phyloP scores from a whole-genome alignment of 1,284 basidiomycete genomes.

The Apiotrichum akiyoshidainum region DNA sequence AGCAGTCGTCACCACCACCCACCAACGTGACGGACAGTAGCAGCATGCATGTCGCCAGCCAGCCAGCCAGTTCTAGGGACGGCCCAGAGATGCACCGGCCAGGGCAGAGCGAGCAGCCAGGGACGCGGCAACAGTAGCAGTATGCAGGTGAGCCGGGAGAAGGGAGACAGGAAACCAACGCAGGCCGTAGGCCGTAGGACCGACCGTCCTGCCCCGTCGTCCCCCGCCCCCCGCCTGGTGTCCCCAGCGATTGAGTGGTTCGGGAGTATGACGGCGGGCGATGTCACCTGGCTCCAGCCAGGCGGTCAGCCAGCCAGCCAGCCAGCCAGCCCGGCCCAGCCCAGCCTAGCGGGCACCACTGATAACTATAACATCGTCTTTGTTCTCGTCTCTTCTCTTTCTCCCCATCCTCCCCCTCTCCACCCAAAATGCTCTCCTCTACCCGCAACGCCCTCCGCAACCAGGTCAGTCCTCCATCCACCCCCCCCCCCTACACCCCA shows the following conservation, averaged over 20 bases:
- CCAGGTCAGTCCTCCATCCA: slow-evolving; percentile 27
- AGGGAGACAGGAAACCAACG: too few relatives aligned
- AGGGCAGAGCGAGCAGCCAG: neutral
- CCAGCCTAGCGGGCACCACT: too few relatives aligned
- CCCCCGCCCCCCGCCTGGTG: too few relatives aligned
- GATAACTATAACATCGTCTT: neutral
- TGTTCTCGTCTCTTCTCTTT: neutral
- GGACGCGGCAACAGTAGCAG: too few relatives aligned
- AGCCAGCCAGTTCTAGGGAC: neutral
- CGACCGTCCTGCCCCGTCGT: too few relatives aligned
- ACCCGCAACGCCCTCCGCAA: slow-evolving; percentile 30
- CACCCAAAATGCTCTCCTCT: slow-evolving; percentile 21
- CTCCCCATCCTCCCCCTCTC: neutral
- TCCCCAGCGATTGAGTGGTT: too few relatives aligned
- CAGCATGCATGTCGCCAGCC: neutral
- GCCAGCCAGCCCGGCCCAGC: neutral
- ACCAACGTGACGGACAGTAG: too few relatives aligned
- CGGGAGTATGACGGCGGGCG: too few relatives aligned
- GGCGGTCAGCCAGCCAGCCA: neutral
- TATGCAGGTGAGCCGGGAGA: too few relatives aligned
- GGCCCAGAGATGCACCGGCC: neutral
- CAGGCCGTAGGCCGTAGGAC: too few relatives aligned
- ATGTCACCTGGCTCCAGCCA: neutral
- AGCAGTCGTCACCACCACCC: too few relatives aligned
- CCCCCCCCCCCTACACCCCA: neutral